A percentile compares a stretch with the other conserved stretches of the same genome.
phyloP scores from a whole-genome alignment of 2,329 filamentous ascomycete species.

The Capronia americana region DNA sequence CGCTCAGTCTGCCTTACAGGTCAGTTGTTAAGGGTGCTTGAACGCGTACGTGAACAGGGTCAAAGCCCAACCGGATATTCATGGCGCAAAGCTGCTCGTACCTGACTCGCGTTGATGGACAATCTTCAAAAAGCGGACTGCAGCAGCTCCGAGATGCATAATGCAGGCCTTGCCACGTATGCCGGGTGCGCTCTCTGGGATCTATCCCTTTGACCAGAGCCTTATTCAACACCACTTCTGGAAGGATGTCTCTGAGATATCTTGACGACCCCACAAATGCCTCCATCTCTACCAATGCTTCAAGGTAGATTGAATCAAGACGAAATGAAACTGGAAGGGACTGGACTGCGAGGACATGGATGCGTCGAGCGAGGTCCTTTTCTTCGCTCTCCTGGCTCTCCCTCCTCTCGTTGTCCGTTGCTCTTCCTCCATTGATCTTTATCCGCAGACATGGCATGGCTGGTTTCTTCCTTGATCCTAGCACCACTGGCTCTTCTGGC shows the following conservation, averaged over 20 bases:
- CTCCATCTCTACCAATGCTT: slow-evolving; percentile 10
- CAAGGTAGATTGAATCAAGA: slow-evolving; percentile 9
- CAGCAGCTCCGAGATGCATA: background rate
- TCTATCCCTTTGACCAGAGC: background rate
- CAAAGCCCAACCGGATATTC: background rate
- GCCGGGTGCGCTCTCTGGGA: background rate
- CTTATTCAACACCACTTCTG: slow-evolving; percentile 36
- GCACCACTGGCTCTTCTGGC: slow-evolving; percentile 26
- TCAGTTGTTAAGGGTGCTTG: background rate
- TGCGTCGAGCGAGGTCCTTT: background rate
- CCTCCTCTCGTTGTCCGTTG: background rate
- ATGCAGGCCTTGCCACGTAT: background rate
- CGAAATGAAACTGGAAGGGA: background rate
- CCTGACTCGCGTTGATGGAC: background rate
- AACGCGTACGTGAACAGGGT: background rate
- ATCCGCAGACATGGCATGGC: slow-evolving; percentile 14
- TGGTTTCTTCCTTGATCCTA: slow-evolving; percentile 19
- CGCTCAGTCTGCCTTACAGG: background rate
- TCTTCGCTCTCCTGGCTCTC: background rate
- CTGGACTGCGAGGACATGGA: background rate
- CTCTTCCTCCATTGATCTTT: background rate
- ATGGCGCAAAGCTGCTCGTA: background rate
- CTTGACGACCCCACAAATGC: slow-evolving; percentile 9
- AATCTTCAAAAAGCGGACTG: background rate
- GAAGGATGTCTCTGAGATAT: slow-evolving; percentile 33